These are phyloP conservation scores for Saccharomycopsis crataegensis DNA, from an alignment of 1,139 yeast species.

Conservation along the genomic window DNA sequence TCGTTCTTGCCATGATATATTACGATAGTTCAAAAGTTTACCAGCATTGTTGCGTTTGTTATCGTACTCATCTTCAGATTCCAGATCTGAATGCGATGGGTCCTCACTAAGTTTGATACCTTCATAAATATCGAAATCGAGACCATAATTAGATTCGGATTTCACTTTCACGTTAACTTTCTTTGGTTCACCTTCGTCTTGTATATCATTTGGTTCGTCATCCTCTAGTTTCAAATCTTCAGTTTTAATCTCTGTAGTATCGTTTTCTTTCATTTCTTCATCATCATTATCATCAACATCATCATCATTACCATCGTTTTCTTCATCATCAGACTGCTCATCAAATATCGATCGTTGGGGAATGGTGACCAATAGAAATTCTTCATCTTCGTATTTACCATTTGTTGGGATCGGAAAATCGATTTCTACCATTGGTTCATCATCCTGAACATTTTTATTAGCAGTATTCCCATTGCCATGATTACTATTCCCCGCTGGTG, in stretches of 20 bases:
- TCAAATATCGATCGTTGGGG: conserved; percentile 33
- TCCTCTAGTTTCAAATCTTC: conserved; percentile 20
- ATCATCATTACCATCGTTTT: conserved; percentile 23
- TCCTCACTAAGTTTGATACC: conserved; percentile 18
- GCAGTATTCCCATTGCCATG: background rate
- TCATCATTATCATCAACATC: conserved; percentile 21
- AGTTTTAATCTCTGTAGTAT: conserved; percentile 21
- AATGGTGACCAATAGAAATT: conserved; percentile 31
- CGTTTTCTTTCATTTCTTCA: conserved; percentile 22
- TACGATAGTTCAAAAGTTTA: conserved; percentile 51
- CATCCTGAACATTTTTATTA: background rate
- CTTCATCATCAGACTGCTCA: conserved; percentile 21
- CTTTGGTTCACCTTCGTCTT: conserved; percentile 21
- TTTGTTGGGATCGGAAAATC: conserved; percentile 16
- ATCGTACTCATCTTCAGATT: conserved; percentile 19
- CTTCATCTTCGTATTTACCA: conserved; percentile 18
- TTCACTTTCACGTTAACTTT: conserved; percentile 4
- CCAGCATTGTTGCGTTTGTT: conserved; percentile 42
- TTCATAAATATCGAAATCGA: conserved; percentile 16
- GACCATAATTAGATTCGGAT: conserved; percentile 10
- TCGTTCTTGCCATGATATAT: conserved; percentile 69
- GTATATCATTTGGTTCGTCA: conserved; percentile 3
- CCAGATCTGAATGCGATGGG: conserved; percentile 19
- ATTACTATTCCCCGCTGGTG: background rate
- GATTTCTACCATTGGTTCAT: background rate